phyloP scores from a whole-genome alignment of 1,284 basidiomycete genomes.

The Apiotrichum montevideense region DNA sequence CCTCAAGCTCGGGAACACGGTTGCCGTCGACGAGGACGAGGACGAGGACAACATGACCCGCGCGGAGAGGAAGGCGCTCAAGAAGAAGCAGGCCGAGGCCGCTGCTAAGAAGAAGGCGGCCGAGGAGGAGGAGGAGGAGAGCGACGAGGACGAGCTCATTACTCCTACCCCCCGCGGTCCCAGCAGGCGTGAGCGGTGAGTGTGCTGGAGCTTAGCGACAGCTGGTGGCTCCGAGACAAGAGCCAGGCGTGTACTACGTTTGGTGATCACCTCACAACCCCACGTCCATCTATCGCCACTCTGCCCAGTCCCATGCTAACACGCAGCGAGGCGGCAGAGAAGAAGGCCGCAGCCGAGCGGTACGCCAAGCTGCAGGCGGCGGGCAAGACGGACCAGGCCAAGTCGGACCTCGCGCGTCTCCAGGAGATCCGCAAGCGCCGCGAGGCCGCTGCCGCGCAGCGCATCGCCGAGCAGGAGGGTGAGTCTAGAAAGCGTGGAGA shows the following conservation, averaged over 20 bases:
- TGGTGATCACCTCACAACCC: neutral
- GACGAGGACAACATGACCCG: slow-evolving; percentile 55
- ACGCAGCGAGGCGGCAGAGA: slow-evolving; percentile 76
- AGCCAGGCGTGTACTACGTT: neutral
- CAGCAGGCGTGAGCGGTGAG: slow-evolving; percentile 63
- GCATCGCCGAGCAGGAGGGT: slow-evolving; percentile 75
- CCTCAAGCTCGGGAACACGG: slow-evolving; percentile 45
- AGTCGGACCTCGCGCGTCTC: slow-evolving; percentile 77
- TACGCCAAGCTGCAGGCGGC: slow-evolving; percentile 55
- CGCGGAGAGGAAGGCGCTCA: slow-evolving; percentile 61
- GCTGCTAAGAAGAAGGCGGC: slow-evolving; percentile 43
- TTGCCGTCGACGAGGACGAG: slow-evolving; percentile 33
- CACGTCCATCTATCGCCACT: neutral
- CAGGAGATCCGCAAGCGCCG: slow-evolving; percentile 76
- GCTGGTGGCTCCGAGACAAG: neutral
- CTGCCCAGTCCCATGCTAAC: slow-evolving; percentile 12
- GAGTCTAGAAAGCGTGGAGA: slow-evolving; percentile 9
- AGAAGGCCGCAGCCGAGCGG: slow-evolving; percentile 73
- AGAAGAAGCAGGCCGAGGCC: slow-evolving; percentile 56
- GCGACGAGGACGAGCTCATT: slow-evolving; percentile 38
- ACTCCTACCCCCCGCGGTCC: slow-evolving; percentile 48
- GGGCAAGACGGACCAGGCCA: slow-evolving; percentile 84
- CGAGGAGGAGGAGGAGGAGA: slow-evolving; percentile 50
- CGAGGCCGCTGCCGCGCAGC: slow-evolving; percentile 73
- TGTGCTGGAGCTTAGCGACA: neutral